Evolutionary conservation across 2,329 filamentous ascomycete species (phyloP), one percentile per base, ranked within the genome.

Genomic region (Hawksworthiomyces lignivorus): DNA sequence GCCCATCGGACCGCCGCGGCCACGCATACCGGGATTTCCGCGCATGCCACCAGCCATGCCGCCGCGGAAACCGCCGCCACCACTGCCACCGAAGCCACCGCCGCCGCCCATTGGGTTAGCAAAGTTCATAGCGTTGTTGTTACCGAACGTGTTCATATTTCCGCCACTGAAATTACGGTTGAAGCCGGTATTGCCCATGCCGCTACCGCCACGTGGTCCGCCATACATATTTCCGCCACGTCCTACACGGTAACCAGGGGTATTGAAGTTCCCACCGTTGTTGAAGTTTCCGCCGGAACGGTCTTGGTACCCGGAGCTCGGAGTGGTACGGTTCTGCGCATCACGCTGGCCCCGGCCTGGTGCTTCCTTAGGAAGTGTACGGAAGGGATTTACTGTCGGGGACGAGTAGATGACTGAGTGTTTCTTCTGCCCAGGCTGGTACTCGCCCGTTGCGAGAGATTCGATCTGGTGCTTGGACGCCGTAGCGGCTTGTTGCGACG

Each of bases 341-440:
- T 81, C 77, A 56, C 87, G 82, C 28, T 73, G 81, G 44, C 69
- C 71, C 21, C 85, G 77, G 52, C 75, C 73, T 0, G 86, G 87
- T 1, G 84, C 82, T 58, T 95, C 89, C 65, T 95, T 95, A 15
- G 88, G 89, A 5, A 94, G 67, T 0, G 88, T 96, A 50, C 84
- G 82, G 75, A 94, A 97, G 0, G 89, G 88, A 59, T 97, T 97
- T 51, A 75, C 72, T 36, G 77, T 75, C 0, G 87, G 80, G 49
- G 78, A 82, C 40, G 84, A 84, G 67, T 88, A 96, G 45, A 77
- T 77, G 35, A 86, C 78, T 1, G 71, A 75, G 50, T 84, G 75
- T 57, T 86, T 86, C 60, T 89, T 89, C 48, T 72, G 82, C 54
- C 61, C 70, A 43, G 64, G 67, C 50, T 69, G 69, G 43, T 61